phyloP scores from a whole-genome alignment of 176 grass and related monocot species.

The Triticum timopheevii region DNA sequence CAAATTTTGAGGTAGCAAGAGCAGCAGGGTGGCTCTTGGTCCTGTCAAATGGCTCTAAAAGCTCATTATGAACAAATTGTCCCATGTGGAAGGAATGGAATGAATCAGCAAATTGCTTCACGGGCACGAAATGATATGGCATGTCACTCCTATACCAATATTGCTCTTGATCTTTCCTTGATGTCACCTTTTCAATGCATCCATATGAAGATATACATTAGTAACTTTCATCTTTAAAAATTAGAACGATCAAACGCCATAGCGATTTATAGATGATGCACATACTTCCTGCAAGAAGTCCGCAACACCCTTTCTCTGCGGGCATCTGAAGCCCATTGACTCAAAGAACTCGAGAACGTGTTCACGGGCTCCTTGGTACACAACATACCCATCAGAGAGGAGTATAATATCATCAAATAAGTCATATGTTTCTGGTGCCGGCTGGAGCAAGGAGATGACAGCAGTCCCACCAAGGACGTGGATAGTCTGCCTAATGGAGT shows the following conservation, averaged over 20 bases:
- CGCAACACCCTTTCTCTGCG: constrained; percentile 78
- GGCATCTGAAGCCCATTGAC: constrained; percentile 85
- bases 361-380: constrained; percentile 85
- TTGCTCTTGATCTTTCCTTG: constrained; percentile 89
- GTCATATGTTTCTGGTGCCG: constrained; percentile 91
- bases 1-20: constrained; percentile 72
- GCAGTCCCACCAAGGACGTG: constrained; percentile 82
- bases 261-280: constrained; percentile 15
- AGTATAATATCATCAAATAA: constrained; percentile 96
- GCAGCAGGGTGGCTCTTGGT: constrained; percentile 71
- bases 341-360: constrained; percentile 84
- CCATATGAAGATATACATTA: constrained; percentile 16
- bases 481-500: constrained; percentile 68
- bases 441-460: constrained; percentile 89
- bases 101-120: constrained; percentile 78
- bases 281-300: constrained; percentile 96
- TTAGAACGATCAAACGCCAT: neutral
- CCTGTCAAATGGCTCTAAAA: constrained; percentile 77
- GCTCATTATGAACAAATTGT: constrained; percentile 42
- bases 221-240: constrained; percentile 23
- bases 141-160: constrained; percentile 66
- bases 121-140: constrained; percentile 65
- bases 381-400: constrained; percentile 78
- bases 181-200: constrained; percentile 70
- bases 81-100: constrained; percentile 79